These are phyloP conservation scores for Pseudogymnoascus sp. DNA, from an alignment of 2,329 filamentous ascomycete species.

Conservation along the genomic window DNA sequence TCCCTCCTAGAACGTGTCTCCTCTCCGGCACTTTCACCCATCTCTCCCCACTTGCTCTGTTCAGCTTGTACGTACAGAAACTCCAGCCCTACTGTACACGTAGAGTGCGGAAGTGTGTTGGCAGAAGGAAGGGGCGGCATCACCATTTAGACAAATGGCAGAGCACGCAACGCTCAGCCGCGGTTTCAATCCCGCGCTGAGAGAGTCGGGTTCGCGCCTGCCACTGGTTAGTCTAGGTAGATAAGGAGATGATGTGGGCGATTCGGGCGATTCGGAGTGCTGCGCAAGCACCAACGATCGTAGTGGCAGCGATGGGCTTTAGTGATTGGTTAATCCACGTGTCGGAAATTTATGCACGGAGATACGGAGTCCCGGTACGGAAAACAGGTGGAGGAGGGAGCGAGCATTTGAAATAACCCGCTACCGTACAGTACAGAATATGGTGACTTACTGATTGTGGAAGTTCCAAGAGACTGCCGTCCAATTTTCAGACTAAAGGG, in stretches of 20 bases:
- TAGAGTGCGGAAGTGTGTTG: background rate
- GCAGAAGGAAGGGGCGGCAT: background rate
- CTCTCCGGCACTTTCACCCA: background rate
- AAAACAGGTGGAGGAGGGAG: background rate
- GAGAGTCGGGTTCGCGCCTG: background rate
- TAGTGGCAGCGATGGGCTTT: background rate
- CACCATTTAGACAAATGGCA: background rate
- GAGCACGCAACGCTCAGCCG: background rate
- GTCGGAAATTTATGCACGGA: background rate
- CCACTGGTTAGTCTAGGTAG: background rate
- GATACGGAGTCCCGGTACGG: background rate
- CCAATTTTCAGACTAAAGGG: background rate
- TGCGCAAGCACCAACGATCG: background rate
- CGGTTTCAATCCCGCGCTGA: background rate
- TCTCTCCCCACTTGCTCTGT: background rate
- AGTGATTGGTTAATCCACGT: background rate
- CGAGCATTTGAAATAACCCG: background rate
- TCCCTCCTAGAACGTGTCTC: background rate
- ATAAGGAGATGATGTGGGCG: background rate
- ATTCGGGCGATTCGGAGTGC: background rate
- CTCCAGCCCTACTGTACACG: background rate
- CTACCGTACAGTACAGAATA: background rate
- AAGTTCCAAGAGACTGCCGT: background rate
- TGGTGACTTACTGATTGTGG: background rate
- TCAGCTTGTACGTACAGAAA: background rate